These are phyloP conservation scores for Eucalyptus rudis DNA, from an alignment of 345 rosid genomes.

Conservation along the genomic window DNA sequence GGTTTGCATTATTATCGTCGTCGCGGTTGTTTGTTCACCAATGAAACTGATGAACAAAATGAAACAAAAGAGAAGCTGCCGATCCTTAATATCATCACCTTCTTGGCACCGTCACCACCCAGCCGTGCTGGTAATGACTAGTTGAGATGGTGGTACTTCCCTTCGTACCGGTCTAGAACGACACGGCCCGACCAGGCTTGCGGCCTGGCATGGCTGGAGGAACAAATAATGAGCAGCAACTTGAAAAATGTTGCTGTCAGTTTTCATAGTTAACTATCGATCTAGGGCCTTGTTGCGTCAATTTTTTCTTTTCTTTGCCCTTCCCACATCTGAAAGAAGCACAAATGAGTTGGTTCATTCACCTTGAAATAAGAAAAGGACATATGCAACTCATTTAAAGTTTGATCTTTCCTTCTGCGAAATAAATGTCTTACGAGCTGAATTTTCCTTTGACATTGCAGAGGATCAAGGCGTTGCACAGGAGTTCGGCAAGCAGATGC, in stretches of 20 bases:
- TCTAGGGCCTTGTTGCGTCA: not conserved
- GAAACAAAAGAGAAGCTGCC: not conserved
- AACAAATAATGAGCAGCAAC: not conserved
- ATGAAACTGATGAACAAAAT: not conserved
- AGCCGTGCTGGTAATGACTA: not conserved
- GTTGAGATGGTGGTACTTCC: not conserved
- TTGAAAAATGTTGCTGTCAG: no score
- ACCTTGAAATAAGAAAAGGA: not conserved
- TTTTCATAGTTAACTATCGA: not conserved
- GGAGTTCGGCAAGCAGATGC: not conserved
- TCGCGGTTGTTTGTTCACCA: not conserved
- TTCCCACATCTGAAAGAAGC: not conserved
- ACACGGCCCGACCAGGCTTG: not conserved
- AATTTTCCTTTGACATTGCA: not conserved
- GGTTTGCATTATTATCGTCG: not conserved
- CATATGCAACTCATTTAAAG: no score
- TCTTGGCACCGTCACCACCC: not conserved
- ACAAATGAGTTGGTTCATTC: not conserved
- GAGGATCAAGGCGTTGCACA: rapidly evolving
- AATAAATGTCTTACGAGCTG: not conserved
- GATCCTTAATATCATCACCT: not conserved
- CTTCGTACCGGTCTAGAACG: not conserved
- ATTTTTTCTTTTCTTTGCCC: not conserved
- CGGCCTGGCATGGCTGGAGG: not conserved
- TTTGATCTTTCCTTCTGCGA: not conserved